Evolutionary conservation across 768 basidiomycete genomes (phyloP).

Genomic region (Lentinula detonsa): DNA sequence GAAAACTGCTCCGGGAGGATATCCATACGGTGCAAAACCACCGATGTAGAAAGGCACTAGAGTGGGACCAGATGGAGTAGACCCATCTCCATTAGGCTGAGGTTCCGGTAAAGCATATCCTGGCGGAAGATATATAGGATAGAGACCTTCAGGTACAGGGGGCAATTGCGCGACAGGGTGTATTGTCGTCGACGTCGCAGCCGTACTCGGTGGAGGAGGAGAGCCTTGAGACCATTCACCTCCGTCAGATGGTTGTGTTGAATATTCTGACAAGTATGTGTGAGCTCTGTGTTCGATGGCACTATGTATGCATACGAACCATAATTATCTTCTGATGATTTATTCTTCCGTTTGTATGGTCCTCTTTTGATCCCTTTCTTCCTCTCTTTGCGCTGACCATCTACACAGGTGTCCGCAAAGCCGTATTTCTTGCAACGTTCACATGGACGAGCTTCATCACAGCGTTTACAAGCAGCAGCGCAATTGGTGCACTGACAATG

Average conservation of each 20-base stretch:
- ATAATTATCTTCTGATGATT: slow-evolving; percentile 14
- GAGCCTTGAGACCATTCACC: slow-evolving; percentile 11
- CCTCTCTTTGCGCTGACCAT: slow-evolving; percentile 90
- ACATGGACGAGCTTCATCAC: slow-evolving; percentile 85
- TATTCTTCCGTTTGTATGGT: slow-evolving; percentile 69
- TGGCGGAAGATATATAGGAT: slow-evolving; percentile 34
- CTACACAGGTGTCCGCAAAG: slow-evolving; percentile 68
- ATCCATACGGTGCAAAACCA: slow-evolving; percentile 19
- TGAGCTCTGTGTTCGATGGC: not conserved
- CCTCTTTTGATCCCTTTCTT: slow-evolving; percentile 88
- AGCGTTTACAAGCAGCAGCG: slow-evolving; percentile 84
- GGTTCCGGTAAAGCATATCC: slow-evolving; percentile 23
- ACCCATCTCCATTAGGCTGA: slow-evolving; percentile 25
- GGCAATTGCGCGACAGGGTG: slow-evolving; percentile 27
- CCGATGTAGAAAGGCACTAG: slow-evolving; percentile 36
- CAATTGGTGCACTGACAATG: slow-evolving; percentile 67
- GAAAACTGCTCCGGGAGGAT: slow-evolving; percentile 13
- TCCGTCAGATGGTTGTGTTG: slow-evolving; percentile 1
- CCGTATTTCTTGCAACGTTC: slow-evolving; percentile 89
- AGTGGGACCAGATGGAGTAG: slow-evolving; percentile 15
- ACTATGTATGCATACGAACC: not conserved
- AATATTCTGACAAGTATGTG: not conserved
- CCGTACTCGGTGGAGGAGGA: slow-evolving; percentile 15
- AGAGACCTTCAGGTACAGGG: slow-evolving; percentile 30
- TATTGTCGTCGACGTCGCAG: slow-evolving; percentile 21